These are phyloP conservation scores for Pyrenochaeta sp. DNA, from an alignment of 2,329 filamentous ascomycete species.

Conservation along the genomic window DNA sequence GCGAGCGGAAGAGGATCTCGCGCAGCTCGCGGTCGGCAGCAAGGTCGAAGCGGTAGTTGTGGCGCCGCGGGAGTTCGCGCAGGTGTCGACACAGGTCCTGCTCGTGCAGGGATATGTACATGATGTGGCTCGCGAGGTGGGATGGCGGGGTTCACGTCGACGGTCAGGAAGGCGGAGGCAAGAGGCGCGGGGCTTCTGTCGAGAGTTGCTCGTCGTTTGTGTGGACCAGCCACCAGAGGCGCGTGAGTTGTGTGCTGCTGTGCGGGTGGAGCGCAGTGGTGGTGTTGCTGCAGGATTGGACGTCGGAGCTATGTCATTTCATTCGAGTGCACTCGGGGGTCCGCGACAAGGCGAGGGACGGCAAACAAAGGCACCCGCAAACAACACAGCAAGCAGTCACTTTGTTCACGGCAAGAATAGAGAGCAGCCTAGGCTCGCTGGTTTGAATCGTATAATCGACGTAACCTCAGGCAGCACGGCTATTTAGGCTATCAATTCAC, in stretches of 20 bases:
- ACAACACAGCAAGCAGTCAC: no score
- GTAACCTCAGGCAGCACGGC: no score
- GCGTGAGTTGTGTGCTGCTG: background rate
- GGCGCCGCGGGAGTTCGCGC: conserved; percentile 75
- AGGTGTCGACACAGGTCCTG: conserved; percentile 84
- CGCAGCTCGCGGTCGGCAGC: conserved; percentile 76
- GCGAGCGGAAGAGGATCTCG: conserved; percentile 82
- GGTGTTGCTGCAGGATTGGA: conserved; percentile 14
- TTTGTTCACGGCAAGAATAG: no score
- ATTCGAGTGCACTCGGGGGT: conserved; percentile 8
- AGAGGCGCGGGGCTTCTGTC: background rate
- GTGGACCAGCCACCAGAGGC: conserved; percentile 26
- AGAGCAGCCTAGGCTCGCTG: no score
- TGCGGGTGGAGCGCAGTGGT: conserved; percentile 1
- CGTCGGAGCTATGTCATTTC: conserved; percentile 23
- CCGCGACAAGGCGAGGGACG: conserved; percentile 9
- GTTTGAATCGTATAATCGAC: no score
- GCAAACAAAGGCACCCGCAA: conserved; percentile 12
- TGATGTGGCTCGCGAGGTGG: conserved; percentile 31
- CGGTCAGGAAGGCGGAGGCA: background rate
- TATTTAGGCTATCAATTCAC: no score
- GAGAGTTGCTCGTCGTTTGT: conserved; percentile 5
- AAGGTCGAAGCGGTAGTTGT: conserved; percentile 77
- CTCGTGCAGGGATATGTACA: conserved; percentile 66
- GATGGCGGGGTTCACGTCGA: conserved; percentile 16